Evolutionary conservation across 208 protist species (phyloP).

Genomic region (Vickermania ingenoplastis): DNA sequence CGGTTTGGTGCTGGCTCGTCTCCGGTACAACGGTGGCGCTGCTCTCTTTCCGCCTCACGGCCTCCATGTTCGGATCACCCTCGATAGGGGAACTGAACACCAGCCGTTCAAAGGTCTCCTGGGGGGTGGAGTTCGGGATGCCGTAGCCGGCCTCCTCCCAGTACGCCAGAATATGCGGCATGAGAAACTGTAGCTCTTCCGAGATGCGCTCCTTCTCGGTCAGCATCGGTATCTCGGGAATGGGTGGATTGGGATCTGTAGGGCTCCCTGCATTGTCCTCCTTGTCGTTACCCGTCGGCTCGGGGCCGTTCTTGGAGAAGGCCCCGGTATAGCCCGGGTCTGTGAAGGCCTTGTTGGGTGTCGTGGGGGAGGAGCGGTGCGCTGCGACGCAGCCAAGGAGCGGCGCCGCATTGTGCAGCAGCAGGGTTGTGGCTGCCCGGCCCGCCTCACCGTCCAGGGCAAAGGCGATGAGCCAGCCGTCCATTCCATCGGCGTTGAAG

Average conservation of each 20-base stretch:
- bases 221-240: background rate
- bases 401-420: conserved; percentile 4
- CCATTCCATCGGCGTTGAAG: conserved; percentile 46
- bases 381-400: background rate
- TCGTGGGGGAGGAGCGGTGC: background rate
- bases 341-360: too few relatives aligned
- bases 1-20: background rate
- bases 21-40: background rate
- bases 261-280: too few relatives aligned
- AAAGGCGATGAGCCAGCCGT: conserved; percentile 66
- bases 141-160: conserved; percentile 10
- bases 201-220: background rate
- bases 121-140: background rate
- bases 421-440: background rate
- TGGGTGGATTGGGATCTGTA: too few relatives aligned
- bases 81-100: background rate
- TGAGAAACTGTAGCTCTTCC: background rate
- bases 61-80: background rate
- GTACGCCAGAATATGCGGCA: background rate
- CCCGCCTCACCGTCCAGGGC: conserved; percentile 11
- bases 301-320: too few relatives aligned
- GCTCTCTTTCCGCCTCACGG: background rate
- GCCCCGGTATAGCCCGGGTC: too few relatives aligned
- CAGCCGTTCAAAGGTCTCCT: background rate
- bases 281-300: too few relatives aligned